Base-by-base conservation (phyloP, 2,329 filamentous ascomycete genomes). In the Aureobasidium sp. region DNA sequence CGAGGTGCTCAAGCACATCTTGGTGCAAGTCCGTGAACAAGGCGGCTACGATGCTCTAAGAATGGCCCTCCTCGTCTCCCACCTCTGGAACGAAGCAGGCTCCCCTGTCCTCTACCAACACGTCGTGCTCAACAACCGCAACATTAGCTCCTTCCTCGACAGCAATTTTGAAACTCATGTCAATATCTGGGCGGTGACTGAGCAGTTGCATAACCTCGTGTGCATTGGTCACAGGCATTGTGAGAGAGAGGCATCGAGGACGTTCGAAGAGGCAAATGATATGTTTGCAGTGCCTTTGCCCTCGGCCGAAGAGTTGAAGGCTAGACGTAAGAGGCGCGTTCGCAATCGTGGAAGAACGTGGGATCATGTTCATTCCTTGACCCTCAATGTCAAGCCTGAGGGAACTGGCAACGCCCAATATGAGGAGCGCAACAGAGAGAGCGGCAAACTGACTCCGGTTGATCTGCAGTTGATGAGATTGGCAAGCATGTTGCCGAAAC, bases 21-120 rank as follows among this genome's bases (percentile, higher is more conserved):
- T 55, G 25, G 51, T 55, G 25, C 37, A 55, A 31, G 51, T 55
- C 31, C 51, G 51, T 45, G 51, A 55, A 23, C 38, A 43, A 25
- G 23, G 35, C 9, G 51, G 51, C 6, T 55, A 42, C 15, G 40
- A 15, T n/a, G 17, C 51, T 4, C 38, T 55, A 1, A 33, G 11
- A 3, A 42, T 29, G 10, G 51, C 51, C 2, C 25, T 43, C 13
- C 51, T 21, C 0, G 51, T 55, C 37, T 55, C 38, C 10, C 51
- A n/a, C 35, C 51, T 31, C 51, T 55, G 51, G 51, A 55, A 55
- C 19, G 51, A 43, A 8, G 51, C 38, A 19, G 51, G 37, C 11
- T 43, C 38, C 10, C 21, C 51, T 2, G 38, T 55, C 1, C 38
- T 55, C 51, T 55, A 55, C 51, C n/a, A 55, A 45, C 51, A 55